Evolutionary conservation across 257 asterid species (phyloP).

Genomic region (Coffea canephora): DNA sequence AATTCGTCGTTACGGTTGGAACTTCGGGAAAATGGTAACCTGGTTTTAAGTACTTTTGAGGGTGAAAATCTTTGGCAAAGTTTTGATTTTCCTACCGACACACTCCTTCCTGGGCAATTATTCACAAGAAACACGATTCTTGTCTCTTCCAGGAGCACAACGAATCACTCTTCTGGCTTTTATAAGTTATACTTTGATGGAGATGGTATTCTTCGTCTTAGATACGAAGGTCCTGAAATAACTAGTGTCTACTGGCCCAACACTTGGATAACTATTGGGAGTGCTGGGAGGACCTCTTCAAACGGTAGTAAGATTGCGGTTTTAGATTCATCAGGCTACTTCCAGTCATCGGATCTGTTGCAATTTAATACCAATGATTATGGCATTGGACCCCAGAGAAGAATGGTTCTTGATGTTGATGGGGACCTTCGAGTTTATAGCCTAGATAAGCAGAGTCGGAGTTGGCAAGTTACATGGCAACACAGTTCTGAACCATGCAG

Average conservation of each 20-base stretch:
- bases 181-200: constrained; percentile 30
- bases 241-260: constrained; percentile 37
- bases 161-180: constrained; percentile 32
- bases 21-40: constrained; percentile 33
- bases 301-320: constrained; percentile 26
- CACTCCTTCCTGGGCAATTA: constrained; percentile 27
- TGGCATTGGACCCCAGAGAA: constrained; percentile 21
- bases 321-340: constrained; percentile 21
- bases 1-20: constrained; percentile 9
- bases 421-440: constrained; percentile 37
- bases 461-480: constrained; percentile 44
- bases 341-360: constrained; percentile 21
- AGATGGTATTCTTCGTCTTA: constrained; percentile 31
- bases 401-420: constrained; percentile 33
- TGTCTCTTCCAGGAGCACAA: constrained; percentile 27
- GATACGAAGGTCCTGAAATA: constrained; percentile 25
- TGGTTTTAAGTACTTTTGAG: constrained; percentile 12
- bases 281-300: constrained; percentile 25
- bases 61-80: neutral
- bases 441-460: constrained; percentile 9
- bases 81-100: too few relatives aligned
- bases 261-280: constrained; percentile 21
- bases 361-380: constrained; percentile 11
- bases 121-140: constrained; percentile 19
- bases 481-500: constrained; percentile 17